Evolutionary conservation across 345 rosid species (phyloP).

Genomic region (Linum lewisii): DNA sequence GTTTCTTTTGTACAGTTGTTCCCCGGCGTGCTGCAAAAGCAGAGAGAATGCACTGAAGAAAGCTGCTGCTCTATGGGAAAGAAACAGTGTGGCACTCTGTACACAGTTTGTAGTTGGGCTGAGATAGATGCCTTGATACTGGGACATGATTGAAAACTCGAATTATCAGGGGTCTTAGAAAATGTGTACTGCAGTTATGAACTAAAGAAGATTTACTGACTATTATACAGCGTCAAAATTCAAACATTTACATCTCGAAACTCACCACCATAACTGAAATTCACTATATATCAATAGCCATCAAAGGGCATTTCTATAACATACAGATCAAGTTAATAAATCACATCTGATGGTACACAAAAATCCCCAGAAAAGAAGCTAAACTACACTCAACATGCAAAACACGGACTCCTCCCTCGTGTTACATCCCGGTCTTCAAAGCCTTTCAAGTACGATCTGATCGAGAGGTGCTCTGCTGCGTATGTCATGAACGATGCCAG

Average conservation of each 20-base stretch:
- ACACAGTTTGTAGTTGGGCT: conserved; percentile 82
- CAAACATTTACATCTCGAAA: not conserved
- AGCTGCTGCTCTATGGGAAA: conserved; percentile 44
- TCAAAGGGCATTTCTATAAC: conserved; percentile 13
- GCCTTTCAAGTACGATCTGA: conserved; percentile 57
- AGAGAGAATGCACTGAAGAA: conserved; percentile 41
- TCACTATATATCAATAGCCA: not conserved
- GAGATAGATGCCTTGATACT: conserved; percentile 80
- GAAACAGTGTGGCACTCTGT: conserved; percentile 60
- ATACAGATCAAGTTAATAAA: conserved; percentile 22
- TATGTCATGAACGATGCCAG: conserved; percentile 87
- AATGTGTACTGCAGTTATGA: too few relatives aligned
- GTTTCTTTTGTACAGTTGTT: conserved; percentile 77
- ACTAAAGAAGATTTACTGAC: too few relatives aligned
- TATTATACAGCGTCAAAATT: not conserved
- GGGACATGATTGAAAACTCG: too few relatives aligned
- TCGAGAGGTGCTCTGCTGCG: conserved; percentile 73
- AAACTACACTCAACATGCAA: conserved; percentile 24
- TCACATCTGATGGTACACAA: conserved; percentile 5
- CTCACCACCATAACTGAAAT: not conserved
- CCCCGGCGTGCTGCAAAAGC: conserved; percentile 62
- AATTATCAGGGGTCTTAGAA: too few relatives aligned
- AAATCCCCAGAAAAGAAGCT: conserved; percentile 4
- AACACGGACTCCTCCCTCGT: conserved; percentile 36
- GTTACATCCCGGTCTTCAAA: conserved; percentile 50